Percentiles rank a stretch among this genome's conserved stretches.
phyloP scores from a whole-genome alignment of 2,329 filamentous ascomycete species.

The Alternaria panax region DNA sequence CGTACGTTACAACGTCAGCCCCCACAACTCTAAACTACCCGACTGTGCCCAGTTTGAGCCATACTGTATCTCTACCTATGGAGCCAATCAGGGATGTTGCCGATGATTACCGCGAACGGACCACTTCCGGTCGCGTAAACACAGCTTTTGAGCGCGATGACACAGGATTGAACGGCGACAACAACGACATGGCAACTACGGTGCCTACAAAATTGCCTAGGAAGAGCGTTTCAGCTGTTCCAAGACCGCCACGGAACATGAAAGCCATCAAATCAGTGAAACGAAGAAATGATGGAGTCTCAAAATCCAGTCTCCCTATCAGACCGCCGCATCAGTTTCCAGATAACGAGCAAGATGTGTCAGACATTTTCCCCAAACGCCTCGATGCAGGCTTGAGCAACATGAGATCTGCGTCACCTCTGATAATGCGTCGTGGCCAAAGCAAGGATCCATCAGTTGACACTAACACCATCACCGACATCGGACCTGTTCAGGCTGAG shows the following conservation, averaged over 20 bases:
- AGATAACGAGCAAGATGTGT: neutral
- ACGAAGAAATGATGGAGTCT: neutral
- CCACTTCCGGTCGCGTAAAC: slow-evolving; percentile 14
- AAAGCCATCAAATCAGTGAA: slow-evolving; percentile 16
- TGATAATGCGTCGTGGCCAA: neutral
- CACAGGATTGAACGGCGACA: neutral
- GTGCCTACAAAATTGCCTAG: neutral
- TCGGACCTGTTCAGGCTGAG: neutral
- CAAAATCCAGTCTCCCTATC: neutral
- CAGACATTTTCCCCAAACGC: neutral
- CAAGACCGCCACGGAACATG: neutral
- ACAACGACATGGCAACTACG: neutral
- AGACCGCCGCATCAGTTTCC: slow-evolving; percentile 1
- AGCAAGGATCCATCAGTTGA: neutral
- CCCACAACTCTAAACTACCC: neutral
- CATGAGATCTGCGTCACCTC: neutral
- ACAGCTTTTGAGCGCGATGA: slow-evolving; percentile 7
- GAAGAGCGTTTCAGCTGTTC: neutral
- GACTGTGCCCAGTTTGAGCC: neutral
- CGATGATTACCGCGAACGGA: slow-evolving; percentile 17
- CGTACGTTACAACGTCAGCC: neutral
- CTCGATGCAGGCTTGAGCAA: neutral
- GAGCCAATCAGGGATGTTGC: slow-evolving; percentile 15
- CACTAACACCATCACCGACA: neutral
- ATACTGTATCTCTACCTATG: neutral